A percentile compares a stretch with the other conserved stretches of the same genome.
Evolutionary conservation across 306 rosid species (phyloP).

Genomic region (Hippophae rhamnoides): DNA sequence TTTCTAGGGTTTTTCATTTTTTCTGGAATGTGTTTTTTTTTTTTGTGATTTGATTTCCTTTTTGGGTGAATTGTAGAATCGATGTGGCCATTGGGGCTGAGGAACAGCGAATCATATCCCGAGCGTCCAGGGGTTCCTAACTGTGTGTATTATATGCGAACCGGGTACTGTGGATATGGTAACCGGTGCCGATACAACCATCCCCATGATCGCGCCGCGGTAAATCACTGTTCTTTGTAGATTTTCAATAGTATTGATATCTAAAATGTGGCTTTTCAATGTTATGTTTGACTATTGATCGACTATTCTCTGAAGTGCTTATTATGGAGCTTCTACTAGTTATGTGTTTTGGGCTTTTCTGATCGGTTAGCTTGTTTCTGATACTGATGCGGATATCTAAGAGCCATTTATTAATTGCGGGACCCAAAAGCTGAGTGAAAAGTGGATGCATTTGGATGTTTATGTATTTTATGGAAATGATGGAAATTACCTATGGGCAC

Average conservation of each 20-base stretch:
- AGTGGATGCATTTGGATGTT: too few relatives aligned
- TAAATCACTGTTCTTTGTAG: conserved; percentile 15
- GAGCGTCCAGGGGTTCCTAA: conserved; percentile 66
- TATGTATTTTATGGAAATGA: too few relatives aligned
- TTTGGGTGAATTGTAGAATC: conserved; percentile 40
- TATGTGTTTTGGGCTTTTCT: too few relatives aligned
- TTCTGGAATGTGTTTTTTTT: conserved; percentile 14
- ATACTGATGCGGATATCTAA: too few relatives aligned
- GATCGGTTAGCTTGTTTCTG: too few relatives aligned
- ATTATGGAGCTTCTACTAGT: too few relatives aligned
- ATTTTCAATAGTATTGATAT: background rate
- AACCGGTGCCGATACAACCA: conserved; percentile 76
- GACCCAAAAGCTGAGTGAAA: too few relatives aligned
- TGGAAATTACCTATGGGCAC: too few relatives aligned
- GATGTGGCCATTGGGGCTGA: conserved; percentile 65
- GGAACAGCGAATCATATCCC: conserved; percentile 54
- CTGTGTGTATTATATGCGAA: conserved; percentile 80
- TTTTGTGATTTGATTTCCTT: conserved; percentile 9
- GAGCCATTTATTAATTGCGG: too few relatives aligned
- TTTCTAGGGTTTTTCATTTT: conserved; percentile 33
- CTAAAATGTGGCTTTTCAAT: too few relatives aligned
- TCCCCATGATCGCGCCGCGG: conserved; percentile 91
- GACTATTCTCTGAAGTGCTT: too few relatives aligned
- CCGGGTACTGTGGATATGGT: conserved; percentile 83
- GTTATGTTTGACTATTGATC: too few relatives aligned